A percentile compares a stretch with the other conserved stretches of the same genome.
Evolutionary conservation across 352 stramenopile genomes (phyloP).

Genomic region (Pythium periplocum): DNA sequence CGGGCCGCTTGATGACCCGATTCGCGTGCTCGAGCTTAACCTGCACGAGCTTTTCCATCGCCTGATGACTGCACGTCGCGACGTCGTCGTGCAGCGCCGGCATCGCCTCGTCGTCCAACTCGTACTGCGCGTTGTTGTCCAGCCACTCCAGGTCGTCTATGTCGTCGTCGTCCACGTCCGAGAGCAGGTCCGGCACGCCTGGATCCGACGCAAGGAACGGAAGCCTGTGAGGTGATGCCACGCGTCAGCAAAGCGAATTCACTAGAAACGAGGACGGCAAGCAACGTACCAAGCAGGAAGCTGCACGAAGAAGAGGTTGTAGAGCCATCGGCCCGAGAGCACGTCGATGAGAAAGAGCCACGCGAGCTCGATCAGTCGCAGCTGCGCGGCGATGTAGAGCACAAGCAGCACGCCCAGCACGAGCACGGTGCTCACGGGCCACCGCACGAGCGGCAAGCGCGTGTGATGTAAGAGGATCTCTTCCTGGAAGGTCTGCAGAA

Average conservation of each 20-base stretch:
- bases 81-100: constrained; percentile 16
- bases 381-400: constrained; percentile 25
- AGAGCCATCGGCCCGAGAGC: constrained; percentile 49
- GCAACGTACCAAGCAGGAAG: constrained; percentile 49
- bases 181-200: constrained; percentile 56
- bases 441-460: constrained; percentile 32
- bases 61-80: constrained; percentile 2
- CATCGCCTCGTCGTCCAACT: constrained; percentile 14
- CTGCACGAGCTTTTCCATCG: constrained; percentile 49
- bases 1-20: constrained; percentile 41
- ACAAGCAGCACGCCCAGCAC: constrained; percentile 30
- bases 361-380: constrained; percentile 32
- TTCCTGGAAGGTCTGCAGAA: constrained; percentile 48
- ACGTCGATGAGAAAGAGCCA: constrained; percentile 46
- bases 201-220: constrained; percentile 49
- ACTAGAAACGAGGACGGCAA: background rate
- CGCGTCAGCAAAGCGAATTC: background rate
- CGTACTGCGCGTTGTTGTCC: constrained; percentile 18
- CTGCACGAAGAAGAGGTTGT: constrained; percentile 41
- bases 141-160: constrained; percentile 8
- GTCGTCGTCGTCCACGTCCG: constrained; percentile 27
- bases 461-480: constrained; percentile 57
- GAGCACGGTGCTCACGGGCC: constrained; percentile 36
- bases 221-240: constrained; percentile 25
- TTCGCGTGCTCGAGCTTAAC: constrained; percentile 55